phyloP scores from a whole-genome alignment of 345 rosid genomes.

The Hibiscus trionum region DNA sequence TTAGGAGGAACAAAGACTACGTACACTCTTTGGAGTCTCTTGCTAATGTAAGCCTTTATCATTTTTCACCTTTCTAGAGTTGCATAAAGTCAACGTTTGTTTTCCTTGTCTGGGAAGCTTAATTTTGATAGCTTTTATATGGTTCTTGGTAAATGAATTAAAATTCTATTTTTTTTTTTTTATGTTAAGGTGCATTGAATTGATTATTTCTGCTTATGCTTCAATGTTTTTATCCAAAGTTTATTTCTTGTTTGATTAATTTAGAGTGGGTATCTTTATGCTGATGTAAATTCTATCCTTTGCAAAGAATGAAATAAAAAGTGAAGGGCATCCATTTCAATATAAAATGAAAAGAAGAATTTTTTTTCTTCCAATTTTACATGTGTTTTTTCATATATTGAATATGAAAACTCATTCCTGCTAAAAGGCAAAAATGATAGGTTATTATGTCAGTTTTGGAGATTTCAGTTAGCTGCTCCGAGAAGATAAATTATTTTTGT shows the following conservation, averaged over 20 bases:
- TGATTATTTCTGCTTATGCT: neutral
- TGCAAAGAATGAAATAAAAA: neutral
- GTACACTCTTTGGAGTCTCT: constrained; percentile 90
- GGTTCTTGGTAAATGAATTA: neutral
- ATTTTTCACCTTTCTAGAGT: neutral
- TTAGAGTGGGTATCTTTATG: neutral
- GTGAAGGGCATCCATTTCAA: neutral
- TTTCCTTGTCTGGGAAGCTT: neutral
- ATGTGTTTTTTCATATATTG: neutral
- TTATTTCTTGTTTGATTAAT: neutral
- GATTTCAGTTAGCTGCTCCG: neutral
- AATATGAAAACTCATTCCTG: neutral
- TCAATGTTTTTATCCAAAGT: neutral
- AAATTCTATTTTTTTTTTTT: neutral
- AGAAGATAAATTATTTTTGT: neutral
- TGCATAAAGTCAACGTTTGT: neutral
- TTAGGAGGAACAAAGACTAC: constrained; percentile 77
- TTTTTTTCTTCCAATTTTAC: neutral
- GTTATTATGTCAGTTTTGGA: neutral
- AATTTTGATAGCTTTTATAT: neutral
- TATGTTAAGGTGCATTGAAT: neutral
- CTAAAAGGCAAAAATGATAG: neutral
- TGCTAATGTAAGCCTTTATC: constrained; percentile 59
- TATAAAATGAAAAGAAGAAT: neutral
- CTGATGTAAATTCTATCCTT: neutral